A percentile compares a stretch with the other conserved stretches of the same genome.
These are phyloP conservation scores for Lipomyces yamanashiensis DNA, from an alignment of 805 yeast species.

Conservation along the genomic window DNA sequence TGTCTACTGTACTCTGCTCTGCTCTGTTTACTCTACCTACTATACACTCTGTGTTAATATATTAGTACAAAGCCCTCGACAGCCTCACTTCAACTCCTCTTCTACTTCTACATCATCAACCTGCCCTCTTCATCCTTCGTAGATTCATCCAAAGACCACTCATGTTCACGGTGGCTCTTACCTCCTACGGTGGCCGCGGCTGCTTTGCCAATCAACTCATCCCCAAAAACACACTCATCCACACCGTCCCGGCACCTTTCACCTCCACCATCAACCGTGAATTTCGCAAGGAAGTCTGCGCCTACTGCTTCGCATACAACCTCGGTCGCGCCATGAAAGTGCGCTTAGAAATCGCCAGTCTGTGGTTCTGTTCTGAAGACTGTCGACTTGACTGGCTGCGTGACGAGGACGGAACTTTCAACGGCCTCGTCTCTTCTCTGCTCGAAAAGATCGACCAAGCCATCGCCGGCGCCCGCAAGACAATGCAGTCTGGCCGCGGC, in stretches of 20 bases:
- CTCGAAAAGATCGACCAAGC: slow-evolving; percentile 50
- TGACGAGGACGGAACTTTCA: slow-evolving; percentile 43
- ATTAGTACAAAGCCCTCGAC: too few relatives aligned
- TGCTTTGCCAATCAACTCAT: slow-evolving; percentile 56
- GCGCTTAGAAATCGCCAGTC: slow-evolving; percentile 50
- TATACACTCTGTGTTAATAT: too few relatives aligned
- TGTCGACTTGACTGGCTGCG: slow-evolving; percentile 51
- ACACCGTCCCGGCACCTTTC: slow-evolving; percentile 50
- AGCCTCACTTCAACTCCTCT: too few relatives aligned
- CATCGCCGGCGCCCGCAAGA: slow-evolving; percentile 32
- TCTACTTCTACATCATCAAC: too few relatives aligned
- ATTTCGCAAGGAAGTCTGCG: slow-evolving; percentile 67
- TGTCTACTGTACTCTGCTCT: too few relatives aligned
- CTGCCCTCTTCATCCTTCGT: too few relatives aligned
- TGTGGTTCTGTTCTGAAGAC: slow-evolving; percentile 59
- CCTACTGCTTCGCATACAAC: slow-evolving; percentile 56
- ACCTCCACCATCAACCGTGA: slow-evolving; percentile 56
- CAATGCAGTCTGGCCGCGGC: slow-evolving; percentile 17
- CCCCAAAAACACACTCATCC: slow-evolving; percentile 50
- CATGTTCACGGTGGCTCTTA: slow-evolving; percentile 37
- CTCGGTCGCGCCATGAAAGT: slow-evolving; percentile 55
- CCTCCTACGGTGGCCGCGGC: slow-evolving; percentile 65
- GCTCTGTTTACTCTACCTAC: too few relatives aligned
- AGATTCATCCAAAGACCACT: background rate
- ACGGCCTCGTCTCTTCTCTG: slow-evolving; percentile 45